A percentile compares a stretch with the other conserved stretches of the same genome.
phyloP scores from a whole-genome alignment of 768 basidiomycete species.

The Asterophora parasitica region DNA sequence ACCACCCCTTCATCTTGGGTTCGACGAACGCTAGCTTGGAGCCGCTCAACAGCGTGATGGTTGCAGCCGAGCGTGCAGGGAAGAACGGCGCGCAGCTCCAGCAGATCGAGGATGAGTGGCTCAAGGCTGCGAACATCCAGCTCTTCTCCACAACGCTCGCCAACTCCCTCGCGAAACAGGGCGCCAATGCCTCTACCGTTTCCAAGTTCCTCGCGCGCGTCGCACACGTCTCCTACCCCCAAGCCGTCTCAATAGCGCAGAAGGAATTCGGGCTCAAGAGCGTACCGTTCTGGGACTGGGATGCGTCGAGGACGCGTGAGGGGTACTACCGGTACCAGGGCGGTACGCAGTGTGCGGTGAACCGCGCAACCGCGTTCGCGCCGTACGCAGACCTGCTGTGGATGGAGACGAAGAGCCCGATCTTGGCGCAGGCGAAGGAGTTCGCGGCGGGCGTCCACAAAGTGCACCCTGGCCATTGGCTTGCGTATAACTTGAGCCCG shows the following conservation, averaged over 20 bases:
- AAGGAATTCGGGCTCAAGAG: constrained; percentile 68
- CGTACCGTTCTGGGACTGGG: constrained; percentile 93
- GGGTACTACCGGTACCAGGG: constrained; percentile 98
- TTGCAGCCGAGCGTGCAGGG: constrained; percentile 76
- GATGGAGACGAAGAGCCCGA: constrained; percentile 98
- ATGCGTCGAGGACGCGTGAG: constrained; percentile 88
- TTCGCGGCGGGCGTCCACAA: constrained; percentile 87
- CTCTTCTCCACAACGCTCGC: constrained; percentile 74
- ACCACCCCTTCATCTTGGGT: constrained; percentile 96
- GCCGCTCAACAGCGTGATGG: constrained; percentile 78
- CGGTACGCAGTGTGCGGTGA: constrained; percentile 90
- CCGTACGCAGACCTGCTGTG: constrained; percentile 90
- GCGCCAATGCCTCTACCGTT: constrained; percentile 42
- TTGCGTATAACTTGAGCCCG: constrained; percentile 93
- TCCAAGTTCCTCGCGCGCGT: constrained; percentile 61
- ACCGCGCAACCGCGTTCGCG: constrained; percentile 88
- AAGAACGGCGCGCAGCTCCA: constrained; percentile 79
- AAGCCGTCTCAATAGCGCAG: constrained; percentile 72
- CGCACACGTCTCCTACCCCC: constrained; percentile 61
- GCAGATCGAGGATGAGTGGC: constrained; percentile 87
- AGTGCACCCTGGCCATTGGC: constrained; percentile 84
- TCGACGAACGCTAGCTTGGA: constrained; percentile 69
- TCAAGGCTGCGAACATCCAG: constrained; percentile 67
- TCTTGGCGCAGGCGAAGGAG: constrained; percentile 85
- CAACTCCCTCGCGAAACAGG: constrained; percentile 59